A percentile compares a stretch with the other conserved stretches of the same genome.
Conservation (phyloP, 192 early-diverging fungal genomes). For the Umbelopsis vinacea region DNA sequence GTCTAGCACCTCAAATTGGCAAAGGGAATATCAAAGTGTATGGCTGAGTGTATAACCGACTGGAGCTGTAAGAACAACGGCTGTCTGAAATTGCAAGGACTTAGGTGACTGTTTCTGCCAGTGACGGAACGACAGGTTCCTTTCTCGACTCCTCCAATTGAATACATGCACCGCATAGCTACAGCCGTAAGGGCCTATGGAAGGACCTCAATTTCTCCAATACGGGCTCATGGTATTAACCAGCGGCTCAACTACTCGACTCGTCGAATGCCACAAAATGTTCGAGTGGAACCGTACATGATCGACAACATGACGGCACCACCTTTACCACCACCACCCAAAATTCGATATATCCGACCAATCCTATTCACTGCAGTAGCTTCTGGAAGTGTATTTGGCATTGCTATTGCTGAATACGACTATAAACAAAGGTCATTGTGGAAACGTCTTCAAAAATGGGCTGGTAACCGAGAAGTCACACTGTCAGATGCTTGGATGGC, state of each 20-base stretch:
- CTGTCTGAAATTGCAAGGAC: too few species aligned
- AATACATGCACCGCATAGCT: not conserved
- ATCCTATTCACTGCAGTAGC: conserved; percentile 49
- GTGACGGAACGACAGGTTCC: too few species aligned
- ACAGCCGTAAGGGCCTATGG: not conserved
- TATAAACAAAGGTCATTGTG: conserved; percentile 33
- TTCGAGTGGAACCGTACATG: not conserved
- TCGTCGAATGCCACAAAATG: not conserved
- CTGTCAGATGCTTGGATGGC: conserved; percentile 27
- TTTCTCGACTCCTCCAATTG: not conserved
- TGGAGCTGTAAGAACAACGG: too few species aligned
- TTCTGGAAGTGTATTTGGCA: conserved; percentile 41
- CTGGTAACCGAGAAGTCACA: conserved; percentile 35
- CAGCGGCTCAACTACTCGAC: not conserved
- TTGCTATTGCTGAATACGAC: conserved; percentile 43
- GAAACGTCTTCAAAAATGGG: conserved; percentile 37
- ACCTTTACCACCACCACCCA: not conserved
- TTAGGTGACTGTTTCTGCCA: too few species aligned
- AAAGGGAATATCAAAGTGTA: too few species aligned
- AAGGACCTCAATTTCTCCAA: not conserved
- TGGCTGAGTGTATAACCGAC: too few species aligned
- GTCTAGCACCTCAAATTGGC: too few species aligned
- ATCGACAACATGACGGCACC: not conserved
- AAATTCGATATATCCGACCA: conserved; percentile 32
- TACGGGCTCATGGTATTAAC: not conserved